Evolutionary conservation across 495 filamentous ascomycete species (phyloP), one percentile per base, ranked within the genome.

Genomic region (Talaromyces stipitatus): DNA sequence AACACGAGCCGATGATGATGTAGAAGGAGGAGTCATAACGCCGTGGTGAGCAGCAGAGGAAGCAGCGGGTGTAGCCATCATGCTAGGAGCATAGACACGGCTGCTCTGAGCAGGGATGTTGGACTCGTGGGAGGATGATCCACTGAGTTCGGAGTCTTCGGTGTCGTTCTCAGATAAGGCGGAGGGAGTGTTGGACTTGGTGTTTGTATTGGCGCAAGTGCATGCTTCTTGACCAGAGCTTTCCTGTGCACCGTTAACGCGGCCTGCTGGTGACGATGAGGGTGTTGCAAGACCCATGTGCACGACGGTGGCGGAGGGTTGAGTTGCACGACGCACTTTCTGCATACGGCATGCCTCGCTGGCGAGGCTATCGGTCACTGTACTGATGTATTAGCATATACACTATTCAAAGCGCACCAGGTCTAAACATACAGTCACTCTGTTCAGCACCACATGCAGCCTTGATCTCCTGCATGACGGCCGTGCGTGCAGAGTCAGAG

Each of bases 391-490:
- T 46, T 38, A 24, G 33, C 30, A 41, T 7, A 16, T 2, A 14
- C 8, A 30, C n/a, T 28, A 11, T n/a, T 9, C n/a, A 43, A 0
- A 20, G 36, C 0, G 11, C 11, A 5, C n/a, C 3, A 1, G n/a
- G 6, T 2, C 1, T 18, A 29, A 5, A 11, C 36, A 26, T 55
- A 55, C 53, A 28, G 9, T 55, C 54, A 45, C 54, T 45, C 36
- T 55, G 54, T n/a, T 41, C 33, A 29, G 24, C 20, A 9, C 54
- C 54, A 12, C 54, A 55, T 22, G 54, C 54, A 18, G 20, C n/a
- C 9, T 55, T 55, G 38, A 55, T 55, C 54, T 55, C 54, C 8
- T 41, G 23, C 22, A 55, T 43, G n/a, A 55, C 54, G 1, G 54
- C 8, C 24, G 29, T 16, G 36, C 54, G 54, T 22, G 54, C 38